A percentile compares a stretch with the other conserved stretches of the same genome.
phyloP scores from a whole-genome alignment of 1,284 basidiomycete species.

The Boletellus sp. region DNA sequence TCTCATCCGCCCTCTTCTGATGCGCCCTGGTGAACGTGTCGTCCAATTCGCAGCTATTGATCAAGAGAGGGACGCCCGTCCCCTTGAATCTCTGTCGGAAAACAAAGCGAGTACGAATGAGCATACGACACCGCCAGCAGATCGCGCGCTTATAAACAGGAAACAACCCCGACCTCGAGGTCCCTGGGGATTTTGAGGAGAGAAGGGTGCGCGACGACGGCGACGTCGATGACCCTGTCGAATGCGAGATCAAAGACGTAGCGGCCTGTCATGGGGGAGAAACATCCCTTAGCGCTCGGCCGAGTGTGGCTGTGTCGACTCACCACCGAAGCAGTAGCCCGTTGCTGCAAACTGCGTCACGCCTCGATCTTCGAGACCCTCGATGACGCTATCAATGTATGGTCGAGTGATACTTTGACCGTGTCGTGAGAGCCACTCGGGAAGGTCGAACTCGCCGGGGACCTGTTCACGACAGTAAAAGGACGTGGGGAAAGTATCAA shows the following conservation, averaged over 20 bases:
- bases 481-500: slow-evolving; percentile 1
- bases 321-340: slow-evolving; percentile 72
- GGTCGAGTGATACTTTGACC: slow-evolving; percentile 45
- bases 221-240: slow-evolving; percentile 52
- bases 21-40: slow-evolving; percentile 29
- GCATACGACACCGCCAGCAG: neutral
- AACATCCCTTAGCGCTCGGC: no score
- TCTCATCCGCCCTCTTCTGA: slow-evolving; percentile 35
- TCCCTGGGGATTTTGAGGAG: slow-evolving; percentile 50
- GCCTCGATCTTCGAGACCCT: slow-evolving; percentile 54
- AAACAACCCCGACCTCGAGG: neutral
- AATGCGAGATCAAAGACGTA: slow-evolving; percentile 68
- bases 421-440: slow-evolving; percentile 51
- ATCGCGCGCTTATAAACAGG: no score
- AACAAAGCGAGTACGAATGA: neutral
- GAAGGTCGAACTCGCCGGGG: slow-evolving; percentile 38
- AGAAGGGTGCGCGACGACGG: slow-evolving; percentile 66
- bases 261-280: slow-evolving; percentile 36
- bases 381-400: slow-evolving; percentile 54
- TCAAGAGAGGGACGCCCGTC: slow-evolving; percentile 39
- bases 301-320: slow-evolving; percentile 11
- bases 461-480: neutral
- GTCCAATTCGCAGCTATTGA: slow-evolving; percentile 43
- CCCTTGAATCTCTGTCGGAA: slow-evolving; percentile 29
- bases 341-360: slow-evolving; percentile 57